Conservation (phyloP, 1,284 basidiomycete species). For the Rhodotorula sp. region DNA sequence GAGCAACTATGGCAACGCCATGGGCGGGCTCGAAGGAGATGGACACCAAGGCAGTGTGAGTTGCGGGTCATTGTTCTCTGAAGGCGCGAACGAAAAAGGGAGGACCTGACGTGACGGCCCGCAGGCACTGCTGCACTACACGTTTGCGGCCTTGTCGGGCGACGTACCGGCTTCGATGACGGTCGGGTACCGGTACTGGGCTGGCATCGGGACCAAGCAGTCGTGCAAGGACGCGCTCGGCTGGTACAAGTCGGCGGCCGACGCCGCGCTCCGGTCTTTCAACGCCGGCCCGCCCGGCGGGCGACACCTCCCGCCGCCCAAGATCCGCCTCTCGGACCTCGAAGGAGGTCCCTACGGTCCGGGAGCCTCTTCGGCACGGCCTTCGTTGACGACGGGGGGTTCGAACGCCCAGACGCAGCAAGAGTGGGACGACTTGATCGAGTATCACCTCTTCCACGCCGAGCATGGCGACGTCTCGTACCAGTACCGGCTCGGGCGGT, state of each 20-base stretch:
- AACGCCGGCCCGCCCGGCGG: slow-evolving; percentile 87
- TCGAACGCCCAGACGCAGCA: slow-evolving; percentile 37
- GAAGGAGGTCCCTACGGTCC: slow-evolving; percentile 89
- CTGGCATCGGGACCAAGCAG: slow-evolving; percentile 79
- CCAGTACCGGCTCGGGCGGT: slow-evolving; percentile 80
- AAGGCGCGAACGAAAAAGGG: too few species aligned
- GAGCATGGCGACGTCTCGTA: slow-evolving; percentile 76
- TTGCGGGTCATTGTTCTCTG: slow-evolving; percentile 42
- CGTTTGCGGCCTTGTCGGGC: slow-evolving; percentile 84
- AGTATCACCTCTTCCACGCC: slow-evolving; percentile 67
- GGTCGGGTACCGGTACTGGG: slow-evolving; percentile 91
- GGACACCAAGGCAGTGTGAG: slow-evolving; percentile 57
- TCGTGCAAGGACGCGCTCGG: slow-evolving; percentile 75
- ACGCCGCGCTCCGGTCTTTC: slow-evolving; percentile 74
- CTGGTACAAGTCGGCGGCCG: slow-evolving; percentile 85
- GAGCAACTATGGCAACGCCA: slow-evolving; percentile 54
- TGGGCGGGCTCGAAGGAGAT: slow-evolving; percentile 58
- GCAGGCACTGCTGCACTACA: slow-evolving; percentile 83
- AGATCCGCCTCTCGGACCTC: slow-evolving; percentile 83
- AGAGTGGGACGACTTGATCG: slow-evolving; percentile 48
- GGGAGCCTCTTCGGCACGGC: slow-evolving; percentile 64
- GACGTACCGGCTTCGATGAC: slow-evolving; percentile 87
- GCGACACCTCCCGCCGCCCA: slow-evolving; percentile 74
- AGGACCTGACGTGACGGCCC: slow-evolving; percentile 45
- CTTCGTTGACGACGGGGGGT: slow-evolving; percentile 27